phyloP scores from a whole-genome alignment of 2,329 filamentous ascomycete genomes.

The Beauveria bassiana region DNA sequence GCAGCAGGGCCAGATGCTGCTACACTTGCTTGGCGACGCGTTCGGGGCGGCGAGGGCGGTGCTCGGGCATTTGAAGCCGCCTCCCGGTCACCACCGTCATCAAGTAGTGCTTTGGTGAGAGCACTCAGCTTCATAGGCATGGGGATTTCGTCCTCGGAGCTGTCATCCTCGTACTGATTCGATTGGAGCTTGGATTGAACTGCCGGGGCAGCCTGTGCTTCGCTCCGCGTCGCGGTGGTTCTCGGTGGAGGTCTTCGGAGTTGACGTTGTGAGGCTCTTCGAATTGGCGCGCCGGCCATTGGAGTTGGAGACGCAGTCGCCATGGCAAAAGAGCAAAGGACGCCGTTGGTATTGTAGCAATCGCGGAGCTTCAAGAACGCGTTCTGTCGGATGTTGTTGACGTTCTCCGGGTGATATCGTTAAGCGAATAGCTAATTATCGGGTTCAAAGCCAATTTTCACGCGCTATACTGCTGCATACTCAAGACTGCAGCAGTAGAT shows the following conservation, averaged over 20 bases:
- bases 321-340: slow-evolving; percentile 27
- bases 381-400: background rate
- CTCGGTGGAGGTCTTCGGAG: slow-evolving; percentile 43
- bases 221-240: slow-evolving; percentile 35
- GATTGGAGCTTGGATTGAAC: slow-evolving; percentile 25
- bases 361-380: background rate
- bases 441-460: background rate
- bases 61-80: slow-evolving; percentile 33
- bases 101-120: slow-evolving; percentile 77
- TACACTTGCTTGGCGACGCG: slow-evolving; percentile 41
- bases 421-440: slow-evolving; percentile 1
- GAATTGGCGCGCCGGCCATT: slow-evolving; percentile 38
- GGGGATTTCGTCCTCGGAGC: slow-evolving; percentile 89
- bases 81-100: slow-evolving; percentile 48
- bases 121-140: slow-evolving; percentile 91
- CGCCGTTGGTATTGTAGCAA: background rate
- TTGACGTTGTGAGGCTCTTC: slow-evolving; percentile 50
- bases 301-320: slow-evolving; percentile 49
- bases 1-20: slow-evolving; percentile 34
- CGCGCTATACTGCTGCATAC: slow-evolving; percentile 7
- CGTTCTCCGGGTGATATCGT: background rate
- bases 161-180: slow-evolving; percentile 58
- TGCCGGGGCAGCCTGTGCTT: slow-evolving; percentile 32
- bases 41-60: slow-evolving; percentile 37
- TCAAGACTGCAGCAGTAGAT: background rate